phyloP scores from a whole-genome alignment of 2,329 filamentous ascomycete genomes.

The Hypoxylon sp. region DNA sequence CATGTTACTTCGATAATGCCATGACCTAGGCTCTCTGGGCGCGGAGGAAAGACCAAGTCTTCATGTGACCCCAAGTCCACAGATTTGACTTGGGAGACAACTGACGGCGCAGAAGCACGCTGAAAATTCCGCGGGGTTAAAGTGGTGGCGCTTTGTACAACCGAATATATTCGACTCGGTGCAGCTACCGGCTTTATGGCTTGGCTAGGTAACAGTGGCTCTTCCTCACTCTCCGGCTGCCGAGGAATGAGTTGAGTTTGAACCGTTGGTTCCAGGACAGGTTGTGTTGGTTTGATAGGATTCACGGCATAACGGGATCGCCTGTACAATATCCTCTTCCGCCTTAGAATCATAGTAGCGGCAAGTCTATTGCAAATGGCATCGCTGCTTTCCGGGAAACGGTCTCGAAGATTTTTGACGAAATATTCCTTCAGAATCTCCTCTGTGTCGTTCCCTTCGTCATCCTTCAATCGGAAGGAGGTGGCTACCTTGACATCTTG shows the following conservation, averaged over 20 bases:
- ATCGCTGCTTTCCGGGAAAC: conserved; percentile 17
- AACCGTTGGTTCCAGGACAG: background rate
- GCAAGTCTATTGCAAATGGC: conserved; percentile 18
- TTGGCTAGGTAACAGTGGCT: background rate
- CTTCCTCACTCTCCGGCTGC: background rate
- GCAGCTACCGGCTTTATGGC: background rate
- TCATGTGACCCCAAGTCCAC: conserved; percentile 13
- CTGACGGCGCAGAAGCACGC: conserved; percentile 21
- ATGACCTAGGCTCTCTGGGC: conserved; percentile 1
- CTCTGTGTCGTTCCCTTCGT: conserved; percentile 22
- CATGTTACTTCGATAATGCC: conserved; percentile 25
- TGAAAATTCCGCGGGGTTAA: conserved; percentile 10
- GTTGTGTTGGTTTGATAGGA: conserved; percentile 7
- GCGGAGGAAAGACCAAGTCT: conserved; percentile 9
- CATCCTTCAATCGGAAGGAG: conserved; percentile 22
- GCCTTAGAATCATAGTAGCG: conserved; percentile 19
- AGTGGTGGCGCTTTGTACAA: conserved; percentile 26
- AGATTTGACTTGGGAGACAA: conserved; percentile 13
- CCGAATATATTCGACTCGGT: conserved; percentile 20
- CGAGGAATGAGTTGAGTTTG: background rate
- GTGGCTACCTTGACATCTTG: conserved; percentile 17
- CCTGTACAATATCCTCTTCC: conserved; percentile 24
- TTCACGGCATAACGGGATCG: conserved; percentile 9
- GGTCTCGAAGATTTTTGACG: conserved; percentile 9
- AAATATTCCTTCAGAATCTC: conserved; percentile 11